Evolutionary conservation across 2,329 filamentous ascomycete genomes (phyloP), one percentile per base, ranked within the genome.

Genomic region (Penicillium sclerotigenum): DNA sequence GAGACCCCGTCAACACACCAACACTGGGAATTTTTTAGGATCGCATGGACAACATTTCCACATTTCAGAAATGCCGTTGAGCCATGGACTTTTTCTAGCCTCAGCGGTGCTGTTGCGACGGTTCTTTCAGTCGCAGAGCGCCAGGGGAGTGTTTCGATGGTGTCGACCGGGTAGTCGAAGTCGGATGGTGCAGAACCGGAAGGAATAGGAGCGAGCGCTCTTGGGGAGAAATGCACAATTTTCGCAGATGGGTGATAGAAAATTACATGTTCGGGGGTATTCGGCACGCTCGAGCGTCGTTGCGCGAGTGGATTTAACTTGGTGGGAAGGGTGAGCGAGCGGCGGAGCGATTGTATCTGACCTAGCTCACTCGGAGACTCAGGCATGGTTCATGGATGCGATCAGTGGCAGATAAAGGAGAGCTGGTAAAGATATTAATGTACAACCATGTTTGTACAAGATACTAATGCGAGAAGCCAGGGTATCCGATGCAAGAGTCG

Each of bases 21-120:
- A 70, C 89, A 95, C 73, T 96, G 91, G 56, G 91, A 95, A 71
- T 90, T 90, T 24, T 90, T 90, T 50, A 97, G 77, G 59, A 97
- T 94, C 11, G 92, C 89, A 66, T 94, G 90, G 18, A 96, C 81
- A 16, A 92, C 87, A 53, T 85, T 86, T 57, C 90, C 90, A 61
- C 91, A 96, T 73, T 89, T 93, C 10, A 97, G 80, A 67, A 96
- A 97, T 13, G 90, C 89, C 16, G 94, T 90, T 10, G 90, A 90
- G 20, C 90, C 89, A 8, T 89, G 89, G 33, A 94, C 88, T 66
- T 89, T 87, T 71, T 97, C 96, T 60, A 97, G 90, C 60, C 87
- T 84, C 58, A 97, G 82, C 1, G 86, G 83, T 2, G 91, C 91
- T 84, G 90, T 83, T 56, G 91, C 91, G 60, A 95, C 86, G 0